Evolutionary conservation across 352 stramenopile species (phyloP).

Genomic region (Globisporangium camurandrum): DNA sequence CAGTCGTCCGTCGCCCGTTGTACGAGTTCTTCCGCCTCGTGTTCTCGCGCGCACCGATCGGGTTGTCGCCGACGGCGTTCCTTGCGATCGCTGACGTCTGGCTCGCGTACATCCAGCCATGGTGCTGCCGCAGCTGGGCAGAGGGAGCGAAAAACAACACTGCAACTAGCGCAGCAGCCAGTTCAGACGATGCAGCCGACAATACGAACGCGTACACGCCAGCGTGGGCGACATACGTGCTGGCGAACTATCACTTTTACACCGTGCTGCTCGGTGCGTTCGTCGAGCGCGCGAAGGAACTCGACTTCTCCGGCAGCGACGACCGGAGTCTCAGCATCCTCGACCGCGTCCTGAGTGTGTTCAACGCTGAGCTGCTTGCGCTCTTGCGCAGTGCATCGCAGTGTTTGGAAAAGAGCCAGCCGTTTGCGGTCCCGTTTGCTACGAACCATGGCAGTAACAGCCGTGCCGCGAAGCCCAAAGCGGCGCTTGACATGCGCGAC

Average conservation of each 20-base stretch:
- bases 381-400: slow-evolving; percentile 52
- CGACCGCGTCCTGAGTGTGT: slow-evolving; percentile 66
- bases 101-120: slow-evolving; percentile 83
- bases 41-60: slow-evolving; percentile 75
- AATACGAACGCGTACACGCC: slow-evolving; percentile 33
- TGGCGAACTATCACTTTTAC: slow-evolving; percentile 88
- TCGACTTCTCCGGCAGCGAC: slow-evolving; percentile 68
- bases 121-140: slow-evolving; percentile 67
- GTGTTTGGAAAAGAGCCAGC: slow-evolving; percentile 61
- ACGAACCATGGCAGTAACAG: slow-evolving; percentile 2
- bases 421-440: slow-evolving; percentile 46
- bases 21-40: slow-evolving; percentile 82
- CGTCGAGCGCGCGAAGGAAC: slow-evolving; percentile 71
- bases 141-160: slow-evolving; percentile 13
- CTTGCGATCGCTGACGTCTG: slow-evolving; percentile 78
- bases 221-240: slow-evolving; percentile 68
- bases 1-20: slow-evolving; percentile 58
- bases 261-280: slow-evolving; percentile 73
- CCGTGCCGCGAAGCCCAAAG: slow-evolving; percentile 10
- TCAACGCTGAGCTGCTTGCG: slow-evolving; percentile 52
- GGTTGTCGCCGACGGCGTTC: slow-evolving; percentile 71
- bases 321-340: slow-evolving; percentile 57
- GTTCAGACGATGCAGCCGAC: not conserved
- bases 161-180: not conserved
- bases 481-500: slow-evolving; percentile 16